These are phyloP conservation scores for Globisporangium barbulae DNA, from an alignment of 352 stramenopile genomes.

Conservation along the genomic window DNA sequence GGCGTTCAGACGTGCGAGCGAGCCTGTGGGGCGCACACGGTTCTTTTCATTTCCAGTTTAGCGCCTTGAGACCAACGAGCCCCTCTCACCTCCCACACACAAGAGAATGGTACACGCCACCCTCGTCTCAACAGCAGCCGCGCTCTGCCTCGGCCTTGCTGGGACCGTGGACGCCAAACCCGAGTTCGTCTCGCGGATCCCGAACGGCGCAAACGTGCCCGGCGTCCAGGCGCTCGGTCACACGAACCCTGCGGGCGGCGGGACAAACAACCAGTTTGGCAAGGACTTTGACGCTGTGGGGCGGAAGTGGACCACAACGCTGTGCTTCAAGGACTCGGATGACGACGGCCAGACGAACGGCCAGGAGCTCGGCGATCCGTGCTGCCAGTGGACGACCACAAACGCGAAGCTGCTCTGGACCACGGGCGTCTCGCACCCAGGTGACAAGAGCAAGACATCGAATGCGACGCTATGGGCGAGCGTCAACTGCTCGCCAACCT, in stretches of 20 bases:
- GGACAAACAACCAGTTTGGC: conserved; percentile 33
- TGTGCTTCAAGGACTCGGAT: conserved; percentile 23
- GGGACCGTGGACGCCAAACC: not conserved
- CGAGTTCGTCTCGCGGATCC: conserved; percentile 20
- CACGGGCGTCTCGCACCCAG: conserved; percentile 27
- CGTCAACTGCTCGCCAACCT: conserved; percentile 3
- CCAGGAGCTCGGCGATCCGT: conserved; percentile 57
- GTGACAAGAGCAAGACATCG: conserved; percentile 20
- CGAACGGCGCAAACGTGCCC: conserved; percentile 38
- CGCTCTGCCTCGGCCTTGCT: not conserved
- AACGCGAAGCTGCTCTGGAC: conserved; percentile 15
- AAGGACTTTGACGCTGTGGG: conserved; percentile 31
- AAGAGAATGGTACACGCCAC: too few relatives aligned
- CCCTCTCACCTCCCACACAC: too few relatives aligned
- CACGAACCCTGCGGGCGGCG: conserved; percentile 17
- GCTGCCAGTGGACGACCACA: conserved; percentile 28
- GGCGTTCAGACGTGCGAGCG: too few relatives aligned
- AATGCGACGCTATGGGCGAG: conserved; percentile 21
- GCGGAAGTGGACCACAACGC: conserved; percentile 7
- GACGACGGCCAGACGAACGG: conserved; percentile 55
- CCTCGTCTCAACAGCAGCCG: not conserved
- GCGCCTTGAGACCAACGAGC: too few relatives aligned
- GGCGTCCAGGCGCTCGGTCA: conserved; percentile 32
- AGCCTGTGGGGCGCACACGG: too few relatives aligned
- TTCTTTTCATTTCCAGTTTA: too few relatives aligned